Conservation (phyloP, 2,329 filamentous ascomycete species). For the Cryphonectria naterciae region DNA sequence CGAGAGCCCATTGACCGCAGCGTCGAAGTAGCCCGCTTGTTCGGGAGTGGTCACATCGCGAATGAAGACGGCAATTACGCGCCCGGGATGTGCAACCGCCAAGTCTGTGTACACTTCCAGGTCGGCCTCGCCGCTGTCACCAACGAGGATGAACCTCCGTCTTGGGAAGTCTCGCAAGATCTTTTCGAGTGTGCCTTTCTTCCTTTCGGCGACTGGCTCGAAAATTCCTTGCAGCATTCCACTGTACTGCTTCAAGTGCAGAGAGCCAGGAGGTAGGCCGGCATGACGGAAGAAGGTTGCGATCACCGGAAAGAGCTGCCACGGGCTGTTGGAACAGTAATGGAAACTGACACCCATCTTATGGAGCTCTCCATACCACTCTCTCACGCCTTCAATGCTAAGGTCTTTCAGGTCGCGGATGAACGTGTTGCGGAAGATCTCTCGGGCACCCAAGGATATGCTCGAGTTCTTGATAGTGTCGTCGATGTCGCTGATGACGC, state of each 20-base stretch:
- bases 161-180: conserved; percentile 89
- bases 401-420: conserved; percentile 82
- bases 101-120: conserved; percentile 96
- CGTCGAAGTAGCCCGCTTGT: conserved; percentile 77
- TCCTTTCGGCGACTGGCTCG: conserved; percentile 93
- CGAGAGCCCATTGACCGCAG: conserved; percentile 44
- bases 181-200: conserved; percentile 83
- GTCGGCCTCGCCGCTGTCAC: conserved; percentile 95
- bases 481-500: conserved; percentile 95
- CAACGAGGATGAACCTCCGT: conserved; percentile 86
- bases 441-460: conserved; percentile 82
- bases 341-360: conserved; percentile 85
- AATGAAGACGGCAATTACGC: conserved; percentile 88
- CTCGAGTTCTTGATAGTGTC: conserved; percentile 97
- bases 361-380: conserved; percentile 84
- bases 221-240: conserved; percentile 99
- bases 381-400: conserved; percentile 81
- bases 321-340: conserved; percentile 99
- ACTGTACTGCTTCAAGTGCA: conserved; percentile 94
- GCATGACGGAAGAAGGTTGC: conserved; percentile 82
- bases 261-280: conserved; percentile 82
- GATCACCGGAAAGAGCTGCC: conserved; percentile 93
- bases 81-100: conserved; percentile 80
- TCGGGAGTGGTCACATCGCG: conserved; percentile 88
- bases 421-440: conserved; percentile 97